Percentiles rank a stretch among this genome's conserved stretches.
Evolutionary conservation across 495 filamentous ascomycete genomes (phyloP).

Genomic region (Aspergillus cavernicola): DNA sequence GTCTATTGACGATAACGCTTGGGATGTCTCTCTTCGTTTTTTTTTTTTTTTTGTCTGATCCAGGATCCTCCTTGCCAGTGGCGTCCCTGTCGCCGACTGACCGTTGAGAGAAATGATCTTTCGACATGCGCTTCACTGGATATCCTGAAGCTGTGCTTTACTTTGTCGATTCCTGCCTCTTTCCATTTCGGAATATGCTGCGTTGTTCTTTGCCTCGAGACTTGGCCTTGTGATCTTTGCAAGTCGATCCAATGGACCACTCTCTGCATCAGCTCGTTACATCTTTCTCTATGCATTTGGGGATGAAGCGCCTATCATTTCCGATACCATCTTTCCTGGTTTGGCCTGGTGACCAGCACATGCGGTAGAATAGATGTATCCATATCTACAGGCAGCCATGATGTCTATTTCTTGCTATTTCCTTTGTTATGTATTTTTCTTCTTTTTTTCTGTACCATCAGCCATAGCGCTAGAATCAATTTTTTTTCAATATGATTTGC

Average conservation of each 20-base stretch:
- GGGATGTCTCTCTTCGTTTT: conserved; percentile 11
- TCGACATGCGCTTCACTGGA: conserved; percentile 2
- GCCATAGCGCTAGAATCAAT: conserved; percentile 3
- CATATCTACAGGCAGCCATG: conserved; percentile 25
- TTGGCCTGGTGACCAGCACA: conserved; percentile 19
- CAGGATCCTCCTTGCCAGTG: conserved; percentile 13
- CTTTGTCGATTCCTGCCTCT: conserved; percentile 16
- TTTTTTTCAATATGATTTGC: background rate
- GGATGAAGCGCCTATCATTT: conserved; percentile 19
- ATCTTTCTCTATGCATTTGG: conserved; percentile 15
- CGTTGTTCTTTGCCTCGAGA: conserved; percentile 12
- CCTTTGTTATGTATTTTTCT: conserved; percentile 16
- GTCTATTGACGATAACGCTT: conserved; percentile 12
- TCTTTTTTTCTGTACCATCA: conserved; percentile 5
- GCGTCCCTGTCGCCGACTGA: background rate
- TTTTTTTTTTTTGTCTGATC: conserved; percentile 14
- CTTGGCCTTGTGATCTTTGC: background rate
- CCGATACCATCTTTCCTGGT: conserved; percentile 13
- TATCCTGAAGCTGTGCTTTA: conserved; percentile 28
- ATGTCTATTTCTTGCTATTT: conserved; percentile 5
- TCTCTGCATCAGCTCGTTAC: conserved; percentile 6
- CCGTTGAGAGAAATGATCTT: background rate
- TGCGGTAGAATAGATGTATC: conserved; percentile 28
- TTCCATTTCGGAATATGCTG: conserved; percentile 14
- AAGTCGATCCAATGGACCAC: background rate